Evolutionary conservation across 1,139 yeast genomes (phyloP), one percentile per base, ranked within the genome.

Genomic region (Sugiyamaella grinbergsii): DNA sequence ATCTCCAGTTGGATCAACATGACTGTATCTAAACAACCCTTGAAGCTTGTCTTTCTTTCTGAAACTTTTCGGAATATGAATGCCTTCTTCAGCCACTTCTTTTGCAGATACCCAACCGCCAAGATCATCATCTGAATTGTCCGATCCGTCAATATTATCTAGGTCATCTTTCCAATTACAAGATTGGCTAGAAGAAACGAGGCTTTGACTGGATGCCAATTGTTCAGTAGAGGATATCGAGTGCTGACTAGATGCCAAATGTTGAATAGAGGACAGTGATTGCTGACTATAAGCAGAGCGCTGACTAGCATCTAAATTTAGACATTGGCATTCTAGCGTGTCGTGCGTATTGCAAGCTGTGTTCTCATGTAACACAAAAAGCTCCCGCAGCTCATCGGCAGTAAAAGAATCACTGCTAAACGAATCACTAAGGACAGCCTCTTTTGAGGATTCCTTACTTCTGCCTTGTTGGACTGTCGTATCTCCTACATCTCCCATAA

Each of bases 261-360:
- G 10, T 29, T 29, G 33, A 29, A 16, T 29, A 20, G 44, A 26
- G 15, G 4, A 5, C 10, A 13, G 10, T 11, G 42, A 22, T 16
- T 11, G 29, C 13, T 39, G 29, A 19, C n/a, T n/a, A 11, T 18
- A 28, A n/a, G 5, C 36, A 5, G 36, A 20, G 8, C 19, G 23
- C 2, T 32, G 46, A 19, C 29, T 29, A 7, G 10, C 46, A 24
- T 19, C 19, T 1, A 24, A 18, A 20, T 24, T 3, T 6, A 50
- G 39, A 65, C 97, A 90, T 0, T 67, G 62, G 66, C 97, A 90
- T n/a, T 76, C 84, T 46, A 90, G 76, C 56, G 90, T 68, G 61
- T 86, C 95, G 69, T 93, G 97, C 0, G 98, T 93, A 59, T 86
- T 85, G 55, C 89, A 82, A 10, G 59, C 65, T 0, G 88, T 79